Conservation (phyloP, 2,329 filamentous ascomycete species). For the Sporothrix protearum region DNA sequence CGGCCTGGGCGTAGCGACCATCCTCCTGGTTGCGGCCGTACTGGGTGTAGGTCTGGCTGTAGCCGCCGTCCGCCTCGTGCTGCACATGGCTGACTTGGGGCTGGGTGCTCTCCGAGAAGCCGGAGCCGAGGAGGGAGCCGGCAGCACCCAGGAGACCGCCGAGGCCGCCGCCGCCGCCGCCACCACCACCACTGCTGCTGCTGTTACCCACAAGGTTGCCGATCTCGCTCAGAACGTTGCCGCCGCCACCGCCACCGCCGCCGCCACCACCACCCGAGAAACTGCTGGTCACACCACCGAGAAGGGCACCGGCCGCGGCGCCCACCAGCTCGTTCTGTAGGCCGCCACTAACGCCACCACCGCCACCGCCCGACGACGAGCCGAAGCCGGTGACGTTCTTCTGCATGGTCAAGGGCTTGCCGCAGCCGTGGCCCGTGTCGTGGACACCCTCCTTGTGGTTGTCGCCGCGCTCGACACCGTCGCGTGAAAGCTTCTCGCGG, state of each 20-base stretch:
- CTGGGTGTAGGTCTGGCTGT: conserved; percentile 59
- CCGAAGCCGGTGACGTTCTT: conserved; percentile 50
- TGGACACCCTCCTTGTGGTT: conserved; percentile 86
- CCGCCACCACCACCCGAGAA: conserved; percentile 50
- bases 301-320: conserved; percentile 54
- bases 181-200: background rate
- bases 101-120: conserved; percentile 48
- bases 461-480: conserved; percentile 70
- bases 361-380: conserved; percentile 36
- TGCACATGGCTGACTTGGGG: conserved; percentile 44
- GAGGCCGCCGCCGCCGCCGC: conserved; percentile 47
- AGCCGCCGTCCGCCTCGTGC: conserved; percentile 55
- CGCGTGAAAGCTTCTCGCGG: conserved; percentile 69
- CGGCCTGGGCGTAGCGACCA: conserved; percentile 57
- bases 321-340: conserved; percentile 56
- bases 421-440: conserved; percentile 80
- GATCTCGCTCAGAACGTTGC: conserved; percentile 14
- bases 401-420: conserved; percentile 72
- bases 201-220: conserved; percentile 3
- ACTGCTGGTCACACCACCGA: conserved; percentile 32
- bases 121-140: conserved; percentile 55
- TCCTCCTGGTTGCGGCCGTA: conserved; percentile 51
- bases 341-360: too few species aligned
- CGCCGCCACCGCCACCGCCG: conserved; percentile 31
- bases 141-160: conserved; percentile 70